Evolutionary conservation across 495 filamentous ascomycete genomes (phyloP).

Genomic region (Hamigera avellanea): DNA sequence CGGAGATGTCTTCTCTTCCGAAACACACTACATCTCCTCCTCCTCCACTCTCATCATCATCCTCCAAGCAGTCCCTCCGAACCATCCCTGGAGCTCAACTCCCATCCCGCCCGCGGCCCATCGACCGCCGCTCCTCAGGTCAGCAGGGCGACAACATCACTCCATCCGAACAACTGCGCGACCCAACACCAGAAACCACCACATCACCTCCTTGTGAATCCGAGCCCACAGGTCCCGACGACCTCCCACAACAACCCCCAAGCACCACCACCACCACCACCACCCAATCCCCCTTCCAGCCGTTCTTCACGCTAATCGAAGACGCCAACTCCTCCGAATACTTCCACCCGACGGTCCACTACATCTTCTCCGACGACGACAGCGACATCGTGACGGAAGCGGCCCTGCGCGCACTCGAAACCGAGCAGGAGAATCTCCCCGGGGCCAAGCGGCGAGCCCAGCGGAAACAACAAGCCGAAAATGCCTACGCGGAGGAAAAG

Average conservation of each 20-base stretch:
- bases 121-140: conserved; percentile 7
- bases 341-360: conserved; percentile 75
- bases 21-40: conserved; percentile 13
- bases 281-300: conserved; percentile 23
- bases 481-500: conserved; percentile 5
- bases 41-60: conserved; percentile 16
- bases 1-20: conserved; percentile 30
- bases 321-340: conserved; percentile 35
- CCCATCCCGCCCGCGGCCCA: conserved; percentile 15
- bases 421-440: conserved; percentile 14
- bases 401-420: conserved; percentile 29
- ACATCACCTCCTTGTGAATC: background rate
- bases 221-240: conserved; percentile 2
- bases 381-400: conserved; percentile 50
- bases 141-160: conserved; percentile 1
- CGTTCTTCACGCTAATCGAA: conserved; percentile 45
- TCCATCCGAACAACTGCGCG: conserved; percentile 5
- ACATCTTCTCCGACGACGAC: conserved; percentile 77
- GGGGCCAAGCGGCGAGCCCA: conserved; percentile 2
- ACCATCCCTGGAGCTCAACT: conserved; percentile 1
- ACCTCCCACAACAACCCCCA: conserved; percentile 6
- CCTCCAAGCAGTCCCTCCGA: conserved; percentile 18
- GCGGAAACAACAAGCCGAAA: background rate
- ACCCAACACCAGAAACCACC: conserved; percentile 1
- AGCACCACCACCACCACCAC: conserved; percentile 2